Evolutionary conservation across 441 rosid genomes (phyloP).

Genomic region (Syzygium syzygioides): DNA sequence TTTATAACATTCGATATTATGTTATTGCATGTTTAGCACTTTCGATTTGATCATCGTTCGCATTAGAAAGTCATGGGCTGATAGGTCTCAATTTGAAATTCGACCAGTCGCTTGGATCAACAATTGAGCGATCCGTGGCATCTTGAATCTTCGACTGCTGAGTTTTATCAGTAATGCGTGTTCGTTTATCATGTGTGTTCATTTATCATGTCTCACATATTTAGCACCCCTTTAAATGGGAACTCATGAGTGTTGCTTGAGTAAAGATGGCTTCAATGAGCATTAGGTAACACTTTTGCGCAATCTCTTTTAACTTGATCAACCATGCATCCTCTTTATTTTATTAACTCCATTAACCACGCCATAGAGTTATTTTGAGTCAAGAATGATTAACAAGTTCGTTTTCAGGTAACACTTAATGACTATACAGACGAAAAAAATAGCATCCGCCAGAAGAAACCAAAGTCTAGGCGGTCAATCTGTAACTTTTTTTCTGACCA

Average conservation of each 20-base stretch:
- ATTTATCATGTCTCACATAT: not conserved
- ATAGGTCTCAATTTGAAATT: not conserved
- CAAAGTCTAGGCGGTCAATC: not conserved
- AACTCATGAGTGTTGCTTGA: not conserved
- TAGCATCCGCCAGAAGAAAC: not conserved
- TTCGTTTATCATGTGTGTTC: not conserved
- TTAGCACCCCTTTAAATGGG: not conserved
- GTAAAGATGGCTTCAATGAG: not conserved
- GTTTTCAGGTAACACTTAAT: not conserved
- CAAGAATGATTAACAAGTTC: not conserved
- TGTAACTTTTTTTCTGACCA: not conserved
- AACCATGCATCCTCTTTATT: not conserved
- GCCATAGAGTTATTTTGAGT: not conserved
- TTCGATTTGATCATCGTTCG: not conserved
- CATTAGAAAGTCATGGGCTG: not conserved
- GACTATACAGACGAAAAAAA: not conserved
- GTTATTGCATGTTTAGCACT: not conserved
- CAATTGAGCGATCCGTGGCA: not conserved
- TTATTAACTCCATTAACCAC: not conserved
- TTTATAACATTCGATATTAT: not conserved
- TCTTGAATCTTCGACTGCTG: not conserved
- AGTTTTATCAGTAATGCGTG: not conserved
- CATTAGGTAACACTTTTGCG: not conserved
- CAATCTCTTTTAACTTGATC: not conserved
- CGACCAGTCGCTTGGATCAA: not conserved